Conservation (phyloP, 73 alveolate genomes). For the Tetrahymena borealis region DNA sequence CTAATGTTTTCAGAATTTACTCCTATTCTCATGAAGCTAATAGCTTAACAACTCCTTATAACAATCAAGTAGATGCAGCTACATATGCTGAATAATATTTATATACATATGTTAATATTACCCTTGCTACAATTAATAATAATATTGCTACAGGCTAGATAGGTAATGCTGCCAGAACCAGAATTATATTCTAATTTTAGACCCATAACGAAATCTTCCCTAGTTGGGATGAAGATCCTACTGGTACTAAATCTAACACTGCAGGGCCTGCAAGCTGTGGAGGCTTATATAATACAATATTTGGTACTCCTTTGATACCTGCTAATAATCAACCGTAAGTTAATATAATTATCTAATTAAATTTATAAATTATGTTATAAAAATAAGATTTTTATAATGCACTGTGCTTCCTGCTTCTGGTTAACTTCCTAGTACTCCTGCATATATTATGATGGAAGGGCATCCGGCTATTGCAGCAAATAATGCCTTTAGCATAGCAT, state of each 20-base stretch:
- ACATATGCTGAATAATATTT: conserved; percentile 16
- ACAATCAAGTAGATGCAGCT: conserved; percentile 8
- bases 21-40: not conserved
- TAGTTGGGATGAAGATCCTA: conserved; percentile 26
- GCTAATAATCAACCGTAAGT: not conserved
- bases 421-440: not conserved
- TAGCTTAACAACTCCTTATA: not conserved
- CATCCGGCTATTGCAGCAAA: not conserved
- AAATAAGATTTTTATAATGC: not conserved
- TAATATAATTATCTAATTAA: not conserved
- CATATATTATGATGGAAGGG: not conserved
- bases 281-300: conserved; percentile 5
- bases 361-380: not conserved
- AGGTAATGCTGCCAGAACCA: not conserved
- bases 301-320: conserved; percentile 27
- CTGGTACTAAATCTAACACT: not conserved
- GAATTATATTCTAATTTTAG: conserved; percentile 12
- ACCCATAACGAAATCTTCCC: conserved; percentile 22
- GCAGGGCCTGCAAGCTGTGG: conserved; percentile 26
- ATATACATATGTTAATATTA: conserved; percentile 15
- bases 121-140: conserved; percentile 11
- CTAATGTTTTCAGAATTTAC: not conserved
- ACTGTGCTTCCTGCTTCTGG: not conserved
- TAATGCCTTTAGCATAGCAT: not conserved
- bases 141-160: conserved; percentile 15